These are phyloP conservation scores for Chaetomiaceae sp. DNA, from an alignment of 2,329 filamentous ascomycete species.

Conservation along the genomic window DNA sequence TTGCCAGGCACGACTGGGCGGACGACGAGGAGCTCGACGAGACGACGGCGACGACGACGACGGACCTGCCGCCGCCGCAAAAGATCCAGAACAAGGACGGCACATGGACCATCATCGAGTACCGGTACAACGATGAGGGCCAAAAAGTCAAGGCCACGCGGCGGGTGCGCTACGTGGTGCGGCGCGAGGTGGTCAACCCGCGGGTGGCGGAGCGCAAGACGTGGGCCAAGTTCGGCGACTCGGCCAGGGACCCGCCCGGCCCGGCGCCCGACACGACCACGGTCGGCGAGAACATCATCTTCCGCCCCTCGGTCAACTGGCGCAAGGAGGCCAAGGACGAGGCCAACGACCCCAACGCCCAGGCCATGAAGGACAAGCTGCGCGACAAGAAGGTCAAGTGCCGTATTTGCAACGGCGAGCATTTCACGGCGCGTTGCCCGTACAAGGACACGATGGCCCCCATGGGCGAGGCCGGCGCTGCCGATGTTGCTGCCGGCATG, in stretches of 20 bases:
- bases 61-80: slow-evolving; percentile 74
- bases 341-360: slow-evolving; percentile 66
- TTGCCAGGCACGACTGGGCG: slow-evolving; percentile 72
- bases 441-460: slow-evolving; percentile 99
- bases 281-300: slow-evolving; percentile 96
- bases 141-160: slow-evolving; percentile 97
- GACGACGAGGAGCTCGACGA: slow-evolving; percentile 90
- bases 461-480: slow-evolving; percentile 59
- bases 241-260: slow-evolving; percentile 77
- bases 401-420: slow-evolving; percentile 96
- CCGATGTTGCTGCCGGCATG: slow-evolving; percentile 53
- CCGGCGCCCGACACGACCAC: slow-evolving; percentile 86
- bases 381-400: slow-evolving; percentile 99
- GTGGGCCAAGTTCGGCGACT: slow-evolving; percentile 89
- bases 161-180: slow-evolving; percentile 84
- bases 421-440: slow-evolving; percentile 98
- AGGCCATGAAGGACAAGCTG: slow-evolving; percentile 73
- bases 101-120: slow-evolving; percentile 91
- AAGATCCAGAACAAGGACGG: slow-evolving; percentile 97
- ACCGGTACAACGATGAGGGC: slow-evolving; percentile 84
- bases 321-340: slow-evolving; percentile 80
- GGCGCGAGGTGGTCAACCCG: slow-evolving; percentile 93
- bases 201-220: slow-evolving; percentile 90
- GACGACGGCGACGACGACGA: slow-evolving; percentile 37
- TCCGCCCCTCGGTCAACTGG: slow-evolving; percentile 91